These are phyloP conservation scores for Sutorius eximius DNA, from an alignment of 1,284 basidiomycete genomes.

Conservation along the genomic window DNA sequence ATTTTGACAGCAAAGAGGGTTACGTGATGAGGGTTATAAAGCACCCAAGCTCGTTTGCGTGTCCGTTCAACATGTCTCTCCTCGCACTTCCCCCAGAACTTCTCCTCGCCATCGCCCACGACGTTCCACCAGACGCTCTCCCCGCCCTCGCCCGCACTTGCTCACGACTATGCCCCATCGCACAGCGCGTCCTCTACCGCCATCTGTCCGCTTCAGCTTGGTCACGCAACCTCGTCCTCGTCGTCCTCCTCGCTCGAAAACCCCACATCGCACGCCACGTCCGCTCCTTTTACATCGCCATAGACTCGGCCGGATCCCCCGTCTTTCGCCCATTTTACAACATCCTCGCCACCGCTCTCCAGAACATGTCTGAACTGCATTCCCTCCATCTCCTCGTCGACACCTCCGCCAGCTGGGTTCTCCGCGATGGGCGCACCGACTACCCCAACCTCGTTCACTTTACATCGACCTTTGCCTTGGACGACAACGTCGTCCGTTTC, in stretches of 20 bases:
- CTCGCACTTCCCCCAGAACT: slow-evolving; percentile 54
- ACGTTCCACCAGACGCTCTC: slow-evolving; percentile 42
- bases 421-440: slow-evolving; percentile 35
- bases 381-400: slow-evolving; percentile 59
- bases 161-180: slow-evolving; percentile 44
- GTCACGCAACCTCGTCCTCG: slow-evolving; percentile 46
- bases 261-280: slow-evolving; percentile 58
- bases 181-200: slow-evolving; percentile 62
- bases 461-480: slow-evolving; percentile 57
- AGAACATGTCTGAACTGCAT: slow-evolving; percentile 56
- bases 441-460: slow-evolving; percentile 55
- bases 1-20: slow-evolving; percentile 10
- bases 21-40: slow-evolving; percentile 8
- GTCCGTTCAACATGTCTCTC: slow-evolving; percentile 26
- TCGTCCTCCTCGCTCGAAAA: slow-evolving; percentile 53
- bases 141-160: slow-evolving; percentile 47
- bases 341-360: slow-evolving; percentile 51
- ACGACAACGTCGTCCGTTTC: slow-evolving; percentile 55
- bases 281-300: slow-evolving; percentile 54
- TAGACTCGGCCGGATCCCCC: slow-evolving; percentile 42
- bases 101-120: slow-evolving; percentile 45
- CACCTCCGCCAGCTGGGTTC: slow-evolving; percentile 51
- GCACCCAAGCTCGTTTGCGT: no score
- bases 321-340: slow-evolving; percentile 48
- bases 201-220: slow-evolving; percentile 47